Base-by-base conservation (phyloP, 768 basidiomycete species). In the Mycena vitilis region DNA sequence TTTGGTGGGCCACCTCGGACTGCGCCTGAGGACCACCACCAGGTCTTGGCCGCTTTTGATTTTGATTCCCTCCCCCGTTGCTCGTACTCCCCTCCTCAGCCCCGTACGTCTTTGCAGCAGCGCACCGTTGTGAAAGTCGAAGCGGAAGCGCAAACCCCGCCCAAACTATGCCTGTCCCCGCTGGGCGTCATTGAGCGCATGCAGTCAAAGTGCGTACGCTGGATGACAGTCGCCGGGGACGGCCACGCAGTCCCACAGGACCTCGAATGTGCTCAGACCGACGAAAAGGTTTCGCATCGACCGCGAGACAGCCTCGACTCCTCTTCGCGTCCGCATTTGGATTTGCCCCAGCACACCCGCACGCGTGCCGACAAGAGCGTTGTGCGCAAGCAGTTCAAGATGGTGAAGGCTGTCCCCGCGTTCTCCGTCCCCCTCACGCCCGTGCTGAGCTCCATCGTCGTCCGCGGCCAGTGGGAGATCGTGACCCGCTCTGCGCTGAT, bases 401-500 rank as follows among this genome's bases (percentile, higher is more conserved):
- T 79, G 71, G 80, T 88, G 54, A 80, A 81, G 52, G 80, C 83
- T 13, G 92, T 93, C 18, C 92, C 93, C 2, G 88, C 91, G 51
- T 94, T 94, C 69, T 85, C 88, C 22, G 80, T 86, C 23, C 91
- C 92, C 38, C 79, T 95, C 64, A 93, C 93, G 49, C 84, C 83
- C 47, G 82, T 95, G 23, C 82, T 91, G 57, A 91, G 86, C 66
- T 89, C 91, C 18, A 83, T 90, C 63, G 87, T 94, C 58, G 84
- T 87, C 59, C 85, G 94, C n/a, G 92, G 88, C 4, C 94, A 95
- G 73, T 95, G 93, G 94, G 92, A 94, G 78, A 90, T 95, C 36
- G 91, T 94, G 37, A 80, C 91, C 34, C 82, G 91, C 44, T 90
- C 89, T 3, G 83, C 81, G 51, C 36, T 81, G 0, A 71, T 88